These are phyloP conservation scores for Plenodomus tracheiphilus DNA, from an alignment of 2,329 filamentous ascomycete species.

Conservation along the genomic window DNA sequence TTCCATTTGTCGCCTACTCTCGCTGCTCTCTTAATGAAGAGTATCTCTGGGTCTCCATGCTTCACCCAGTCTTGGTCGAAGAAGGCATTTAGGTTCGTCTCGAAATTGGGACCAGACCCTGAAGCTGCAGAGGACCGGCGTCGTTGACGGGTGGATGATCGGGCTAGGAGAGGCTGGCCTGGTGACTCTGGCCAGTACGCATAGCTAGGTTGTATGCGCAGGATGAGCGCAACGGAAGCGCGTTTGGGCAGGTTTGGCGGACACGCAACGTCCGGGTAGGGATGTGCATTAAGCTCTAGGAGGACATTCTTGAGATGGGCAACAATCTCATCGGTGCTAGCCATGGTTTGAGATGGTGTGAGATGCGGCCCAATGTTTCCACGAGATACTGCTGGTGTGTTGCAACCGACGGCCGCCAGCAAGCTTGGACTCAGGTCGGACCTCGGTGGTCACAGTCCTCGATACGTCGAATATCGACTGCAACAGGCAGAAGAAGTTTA, in stretches of 20 bases:
- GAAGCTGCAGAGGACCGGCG: slow-evolving; percentile 33
- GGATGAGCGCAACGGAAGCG: slow-evolving; percentile 67
- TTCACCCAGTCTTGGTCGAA: slow-evolving; percentile 68
- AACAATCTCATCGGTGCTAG: slow-evolving; percentile 36
- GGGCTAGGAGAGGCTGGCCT: slow-evolving; percentile 18
- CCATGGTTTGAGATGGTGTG: slow-evolving; percentile 15
- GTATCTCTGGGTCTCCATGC: slow-evolving; percentile 67
- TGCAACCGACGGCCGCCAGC: background rate
- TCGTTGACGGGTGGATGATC: slow-evolving; percentile 20
- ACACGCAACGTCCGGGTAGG: slow-evolving; percentile 55
- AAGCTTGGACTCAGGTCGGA: too few species aligned
- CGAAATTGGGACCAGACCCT: slow-evolving; percentile 28
- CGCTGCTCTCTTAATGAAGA: slow-evolving; percentile 71
- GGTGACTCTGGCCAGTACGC: slow-evolving; percentile 54
- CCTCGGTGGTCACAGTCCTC: background rate
- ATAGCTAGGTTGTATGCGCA: slow-evolving; percentile 64
- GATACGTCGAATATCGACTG: background rate
- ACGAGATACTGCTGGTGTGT: too few species aligned
- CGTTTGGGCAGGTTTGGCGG: slow-evolving; percentile 59
- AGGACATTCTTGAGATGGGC: slow-evolving; percentile 49
- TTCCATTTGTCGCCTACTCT: slow-evolving; percentile 70
- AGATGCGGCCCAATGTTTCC: background rate
- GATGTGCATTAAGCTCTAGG: slow-evolving; percentile 47
- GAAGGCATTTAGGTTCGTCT: slow-evolving; percentile 58
- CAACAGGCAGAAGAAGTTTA: background rate